A percentile compares a stretch with the other conserved stretches of the same genome.
Evolutionary conservation across 257 asterid species (phyloP).

Genomic region (Scutellaria baicalensis): DNA sequence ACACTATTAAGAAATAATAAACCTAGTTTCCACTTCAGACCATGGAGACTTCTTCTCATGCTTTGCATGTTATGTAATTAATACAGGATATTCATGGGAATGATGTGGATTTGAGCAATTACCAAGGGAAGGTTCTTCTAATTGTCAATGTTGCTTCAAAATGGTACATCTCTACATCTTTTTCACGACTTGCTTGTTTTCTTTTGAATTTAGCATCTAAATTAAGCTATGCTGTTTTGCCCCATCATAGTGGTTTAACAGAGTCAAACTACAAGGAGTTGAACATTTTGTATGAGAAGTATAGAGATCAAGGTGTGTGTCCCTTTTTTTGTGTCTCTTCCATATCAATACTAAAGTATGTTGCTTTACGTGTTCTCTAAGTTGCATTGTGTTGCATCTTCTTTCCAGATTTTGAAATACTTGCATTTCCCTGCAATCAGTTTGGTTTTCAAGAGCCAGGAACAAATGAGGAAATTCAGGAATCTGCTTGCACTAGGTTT

Average conservation of each 20-base stretch:
- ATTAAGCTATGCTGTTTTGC: background rate
- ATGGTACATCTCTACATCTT: conserved; percentile 39
- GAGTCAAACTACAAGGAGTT: conserved; percentile 75
- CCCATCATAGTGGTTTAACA: conserved; percentile 54
- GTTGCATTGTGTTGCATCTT: background rate
- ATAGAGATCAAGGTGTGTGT: conserved; percentile 64
- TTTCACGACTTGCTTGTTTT: background rate
- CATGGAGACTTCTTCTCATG: background rate
- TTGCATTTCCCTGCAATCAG: conserved; percentile 96
- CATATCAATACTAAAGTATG: background rate
- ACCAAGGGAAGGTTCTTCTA: conserved; percentile 69
- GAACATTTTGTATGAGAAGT: conserved; percentile 62
- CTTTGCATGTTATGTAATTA: conserved; percentile 1
- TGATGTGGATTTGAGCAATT: conserved; percentile 64
- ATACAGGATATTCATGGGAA: conserved; percentile 68
- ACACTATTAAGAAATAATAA: background rate
- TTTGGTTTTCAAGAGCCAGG: conserved; percentile 90
- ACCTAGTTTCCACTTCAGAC: background rate
- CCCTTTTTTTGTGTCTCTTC: background rate
- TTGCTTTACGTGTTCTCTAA: background rate
- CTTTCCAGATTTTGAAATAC: conserved; percentile 63
- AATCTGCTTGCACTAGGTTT: conserved; percentile 65
- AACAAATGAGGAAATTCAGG: conserved; percentile 65
- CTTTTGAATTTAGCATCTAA: background rate
- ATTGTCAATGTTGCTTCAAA: conserved; percentile 84